A percentile compares a stretch with the other conserved stretches of the same genome.
These are phyloP conservation scores for Backusella parvicylindrica DNA, from an alignment of 192 early-diverging fungal species.

Conservation along the genomic window DNA sequence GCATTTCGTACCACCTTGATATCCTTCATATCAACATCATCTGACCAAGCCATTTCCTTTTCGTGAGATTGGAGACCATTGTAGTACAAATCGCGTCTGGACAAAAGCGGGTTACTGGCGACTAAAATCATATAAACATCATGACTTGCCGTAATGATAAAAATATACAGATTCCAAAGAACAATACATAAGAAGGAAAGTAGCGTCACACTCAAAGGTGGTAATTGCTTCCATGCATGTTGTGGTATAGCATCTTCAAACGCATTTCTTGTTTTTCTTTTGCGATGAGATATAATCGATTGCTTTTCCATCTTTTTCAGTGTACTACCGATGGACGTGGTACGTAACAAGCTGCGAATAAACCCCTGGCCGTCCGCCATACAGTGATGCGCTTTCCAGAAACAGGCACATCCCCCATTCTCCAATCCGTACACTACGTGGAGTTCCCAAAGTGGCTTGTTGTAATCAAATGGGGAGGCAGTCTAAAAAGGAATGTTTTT, in stretches of 20 bases:
- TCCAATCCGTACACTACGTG: slow-evolving; percentile 25
- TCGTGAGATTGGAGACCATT: slow-evolving; percentile 10
- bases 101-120: neutral
- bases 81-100: slow-evolving; percentile 20
- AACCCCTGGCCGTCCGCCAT: slow-evolving; percentile 33
- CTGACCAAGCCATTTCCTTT: slow-evolving; percentile 35
- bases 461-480: slow-evolving; percentile 19
- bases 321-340: slow-evolving; percentile 12
- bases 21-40: slow-evolving; percentile 19
- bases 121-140: neutral
- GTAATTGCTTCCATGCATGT: neutral
- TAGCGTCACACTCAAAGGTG: neutral
- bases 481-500: slow-evolving; percentile 5
- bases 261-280: neutral
- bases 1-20: slow-evolving; percentile 23
- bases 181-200: neutral
- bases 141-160: neutral
- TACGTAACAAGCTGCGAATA: slow-evolving; percentile 11
- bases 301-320: slow-evolving; percentile 2
- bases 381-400: slow-evolving; percentile 36
- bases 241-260: neutral
- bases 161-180: neutral
- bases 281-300: neutral
- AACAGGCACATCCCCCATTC: slow-evolving; percentile 19
- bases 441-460: slow-evolving; percentile 24